Evolutionary conservation across 345 rosid species (phyloP).

Genomic region (Draba incana): DNA sequence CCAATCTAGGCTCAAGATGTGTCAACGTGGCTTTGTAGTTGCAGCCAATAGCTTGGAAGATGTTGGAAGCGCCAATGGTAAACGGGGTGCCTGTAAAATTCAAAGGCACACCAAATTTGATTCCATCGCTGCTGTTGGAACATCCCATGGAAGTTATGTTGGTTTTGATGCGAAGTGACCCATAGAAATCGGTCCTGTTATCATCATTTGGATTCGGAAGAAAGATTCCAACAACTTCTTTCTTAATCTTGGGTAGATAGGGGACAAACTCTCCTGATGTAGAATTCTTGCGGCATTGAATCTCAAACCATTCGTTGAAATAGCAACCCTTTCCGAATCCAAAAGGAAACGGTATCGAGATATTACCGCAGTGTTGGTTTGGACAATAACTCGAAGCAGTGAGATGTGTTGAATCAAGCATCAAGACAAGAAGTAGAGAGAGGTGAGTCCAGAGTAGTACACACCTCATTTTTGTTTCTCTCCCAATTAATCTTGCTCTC

Average conservation of each 20-base stretch:
- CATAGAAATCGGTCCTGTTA: no score
- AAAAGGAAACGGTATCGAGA: conserved; percentile 49
- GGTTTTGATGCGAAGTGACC: conserved; percentile 20
- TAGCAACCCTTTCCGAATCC: conserved; percentile 40
- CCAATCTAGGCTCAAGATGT: background rate
- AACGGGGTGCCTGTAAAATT: conserved; percentile 5
- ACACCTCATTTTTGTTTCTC: conserved; percentile 19
- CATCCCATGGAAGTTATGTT: conserved; percentile 20
- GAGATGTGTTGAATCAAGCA: background rate
- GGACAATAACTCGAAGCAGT: conserved; percentile 22
- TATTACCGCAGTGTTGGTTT: conserved; percentile 38
- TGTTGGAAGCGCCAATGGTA: conserved; percentile 3
- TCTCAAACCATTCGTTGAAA: background rate
- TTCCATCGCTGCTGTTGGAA: background rate
- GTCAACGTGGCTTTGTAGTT: conserved; percentile 9
- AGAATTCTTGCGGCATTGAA: conserved; percentile 27
- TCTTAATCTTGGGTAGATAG: background rate
- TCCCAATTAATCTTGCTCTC: background rate
- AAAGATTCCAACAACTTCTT: conserved; percentile 24
- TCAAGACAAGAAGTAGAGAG: conserved; percentile 2
- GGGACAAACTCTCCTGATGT: background rate
- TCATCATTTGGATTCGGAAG: background rate
- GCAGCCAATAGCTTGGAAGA: conserved; percentile 30
- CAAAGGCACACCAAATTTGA: background rate
- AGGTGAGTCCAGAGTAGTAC: conserved; percentile 18